A percentile compares a stretch with the other conserved stretches of the same genome.
Conservation (phyloP, 2,329 filamentous ascomycete species). For the Xylaria multiplex region DNA sequence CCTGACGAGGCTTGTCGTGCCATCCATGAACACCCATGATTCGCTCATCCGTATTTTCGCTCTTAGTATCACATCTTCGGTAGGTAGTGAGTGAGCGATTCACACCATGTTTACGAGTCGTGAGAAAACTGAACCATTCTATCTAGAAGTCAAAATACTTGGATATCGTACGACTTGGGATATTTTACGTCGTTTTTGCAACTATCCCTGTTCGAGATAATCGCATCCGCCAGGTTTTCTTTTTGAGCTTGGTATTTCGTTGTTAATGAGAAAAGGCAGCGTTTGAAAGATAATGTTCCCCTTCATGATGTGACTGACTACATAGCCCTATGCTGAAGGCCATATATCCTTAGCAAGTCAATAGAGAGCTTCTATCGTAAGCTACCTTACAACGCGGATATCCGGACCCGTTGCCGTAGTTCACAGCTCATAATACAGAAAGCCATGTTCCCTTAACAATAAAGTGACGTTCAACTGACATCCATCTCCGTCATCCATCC, state of each 20-base stretch:
- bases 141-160: neutral
- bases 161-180: neutral
- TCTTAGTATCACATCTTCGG: neutral
- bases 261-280: neutral
- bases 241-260: neutral
- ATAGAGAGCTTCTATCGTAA: neutral
- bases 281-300: neutral
- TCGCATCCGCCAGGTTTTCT: neutral
- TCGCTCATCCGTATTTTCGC: neutral
- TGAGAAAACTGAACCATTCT: neutral
- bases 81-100: neutral
- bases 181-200: neutral
- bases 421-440: neutral
- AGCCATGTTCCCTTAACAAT: neutral
- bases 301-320: neutral
- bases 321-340: neutral
- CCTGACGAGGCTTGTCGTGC: neutral
- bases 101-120: neutral
- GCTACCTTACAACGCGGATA: neutral
- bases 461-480: neutral
- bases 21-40: neutral
- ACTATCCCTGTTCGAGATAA: neutral
- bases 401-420: neutral
- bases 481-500: neutral
- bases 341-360: neutral